Conservation (phyloP, 2,329 filamentous ascomycete genomes). For the Venturia nashicola region DNA sequence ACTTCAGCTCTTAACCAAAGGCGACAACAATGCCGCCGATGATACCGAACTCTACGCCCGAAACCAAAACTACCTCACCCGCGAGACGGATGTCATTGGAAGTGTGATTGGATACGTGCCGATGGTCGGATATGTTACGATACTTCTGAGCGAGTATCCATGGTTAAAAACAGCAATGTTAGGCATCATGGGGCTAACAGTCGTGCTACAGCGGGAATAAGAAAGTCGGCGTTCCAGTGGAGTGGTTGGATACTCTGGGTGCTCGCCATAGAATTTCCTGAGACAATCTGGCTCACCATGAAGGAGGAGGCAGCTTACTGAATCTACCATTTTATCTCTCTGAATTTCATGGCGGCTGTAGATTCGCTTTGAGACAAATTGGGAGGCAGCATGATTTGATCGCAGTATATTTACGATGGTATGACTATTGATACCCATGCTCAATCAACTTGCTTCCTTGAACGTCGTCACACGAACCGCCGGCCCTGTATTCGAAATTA, state of each 20-base stretch:
- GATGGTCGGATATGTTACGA: constrained; percentile 51
- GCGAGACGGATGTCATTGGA: constrained; percentile 77
- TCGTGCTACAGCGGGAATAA: constrained; percentile 81
- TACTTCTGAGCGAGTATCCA: constrained; percentile 86
- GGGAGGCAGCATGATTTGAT: not conserved
- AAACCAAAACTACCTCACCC: constrained; percentile 75
- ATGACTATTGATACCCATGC: not conserved
- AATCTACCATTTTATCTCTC: not conserved
- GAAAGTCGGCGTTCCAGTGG: too few relatives aligned
- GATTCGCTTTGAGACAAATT: too few relatives aligned
- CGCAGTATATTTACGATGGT: not conserved
- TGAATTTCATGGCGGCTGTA: not conserved
- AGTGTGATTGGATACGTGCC: constrained; percentile 69
- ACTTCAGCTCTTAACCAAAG: constrained; percentile 76
- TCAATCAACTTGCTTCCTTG: not conserved
- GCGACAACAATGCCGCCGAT: constrained; percentile 90
- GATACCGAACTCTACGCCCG: constrained; percentile 83
- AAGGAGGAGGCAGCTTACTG: too few relatives aligned
- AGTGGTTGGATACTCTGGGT: too few relatives aligned
- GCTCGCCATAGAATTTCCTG: too few relatives aligned
- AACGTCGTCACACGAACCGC: too few relatives aligned
- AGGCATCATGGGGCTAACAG: constrained; percentile 87
- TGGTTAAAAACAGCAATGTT: constrained; percentile 95
- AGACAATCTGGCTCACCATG: too few relatives aligned
- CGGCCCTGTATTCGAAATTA: too few relatives aligned